phyloP scores from a whole-genome alignment of 2,329 filamentous ascomycete genomes.

The Ophiostoma ips region DNA sequence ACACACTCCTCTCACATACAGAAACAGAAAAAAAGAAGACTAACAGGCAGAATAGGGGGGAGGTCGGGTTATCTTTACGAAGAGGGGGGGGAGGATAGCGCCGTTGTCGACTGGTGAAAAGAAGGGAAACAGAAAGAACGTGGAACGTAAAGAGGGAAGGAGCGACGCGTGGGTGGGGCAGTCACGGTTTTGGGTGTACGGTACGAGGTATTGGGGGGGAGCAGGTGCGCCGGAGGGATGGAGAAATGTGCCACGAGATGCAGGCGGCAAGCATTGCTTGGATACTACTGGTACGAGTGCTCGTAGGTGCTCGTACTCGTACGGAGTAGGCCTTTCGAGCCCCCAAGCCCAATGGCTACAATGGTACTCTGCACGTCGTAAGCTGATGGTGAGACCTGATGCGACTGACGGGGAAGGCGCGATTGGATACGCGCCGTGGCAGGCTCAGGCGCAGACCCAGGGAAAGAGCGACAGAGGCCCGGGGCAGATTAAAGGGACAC shows the following conservation, averaged over 20 bases:
- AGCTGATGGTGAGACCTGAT: too few relatives aligned
- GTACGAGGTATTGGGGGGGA: too few relatives aligned
- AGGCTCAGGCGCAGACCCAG: too few relatives aligned
- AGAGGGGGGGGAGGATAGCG: constrained; percentile 1
- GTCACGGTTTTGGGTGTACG: background rate
- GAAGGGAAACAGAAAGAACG: background rate
- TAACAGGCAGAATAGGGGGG: background rate
- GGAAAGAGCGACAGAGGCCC: background rate
- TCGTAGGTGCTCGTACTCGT: too few relatives aligned
- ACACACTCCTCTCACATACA: too few relatives aligned
- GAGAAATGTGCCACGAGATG: too few relatives aligned
- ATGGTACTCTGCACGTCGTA: background rate
- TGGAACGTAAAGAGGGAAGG: constrained; percentile 6
- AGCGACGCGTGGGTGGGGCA: constrained; percentile 10
- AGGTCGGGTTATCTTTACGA: background rate
- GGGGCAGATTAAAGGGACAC: constrained; percentile 4
- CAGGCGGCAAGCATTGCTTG: too few relatives aligned
- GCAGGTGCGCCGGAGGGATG: too few relatives aligned
- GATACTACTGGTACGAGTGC: background rate
- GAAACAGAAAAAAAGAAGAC: background rate
- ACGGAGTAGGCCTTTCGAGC: too few relatives aligned
- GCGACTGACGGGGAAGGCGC: background rate
- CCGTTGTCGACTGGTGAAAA: constrained; percentile 1
- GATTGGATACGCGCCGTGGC: background rate
- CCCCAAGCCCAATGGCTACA: too few relatives aligned